Evolutionary conservation across 176 grass and related monocot species (phyloP).

Genomic region (Aechmea fasciata): DNA sequence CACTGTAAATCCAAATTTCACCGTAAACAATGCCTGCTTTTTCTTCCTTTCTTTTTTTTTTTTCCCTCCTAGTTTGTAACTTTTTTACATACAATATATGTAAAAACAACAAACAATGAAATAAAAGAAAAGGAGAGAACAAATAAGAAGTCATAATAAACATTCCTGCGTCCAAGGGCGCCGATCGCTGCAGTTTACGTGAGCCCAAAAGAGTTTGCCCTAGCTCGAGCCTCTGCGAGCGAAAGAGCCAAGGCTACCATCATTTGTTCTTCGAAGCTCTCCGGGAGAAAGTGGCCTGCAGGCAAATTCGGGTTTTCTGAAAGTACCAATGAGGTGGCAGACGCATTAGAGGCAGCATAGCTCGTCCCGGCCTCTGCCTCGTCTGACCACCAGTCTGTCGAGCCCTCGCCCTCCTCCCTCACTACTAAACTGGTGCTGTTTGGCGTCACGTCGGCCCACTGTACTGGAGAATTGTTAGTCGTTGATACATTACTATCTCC

Average conservation of each 20-base stretch:
- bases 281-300: conserved; percentile 40
- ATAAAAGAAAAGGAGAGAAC: not conserved
- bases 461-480: conserved; percentile 25
- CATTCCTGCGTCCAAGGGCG: not conserved
- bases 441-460: conserved; percentile 20
- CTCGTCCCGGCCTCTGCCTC: conserved; percentile 30
- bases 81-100: not conserved
- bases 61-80: not conserved
- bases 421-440: conserved; percentile 16
- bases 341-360: conserved; percentile 32
- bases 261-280: conserved; percentile 93
- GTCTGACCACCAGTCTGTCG: conserved; percentile 42
- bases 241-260: conserved; percentile 80
- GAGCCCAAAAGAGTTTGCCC: conserved; percentile 25
- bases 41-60: not conserved
- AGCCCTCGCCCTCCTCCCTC: conserved; percentile 36
- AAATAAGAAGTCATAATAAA: not conserved
- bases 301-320: conserved; percentile 17
- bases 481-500: conserved; percentile 9
- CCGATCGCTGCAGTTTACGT: conserved; percentile 28
- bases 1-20: not conserved
- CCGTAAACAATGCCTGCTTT: too few species aligned
- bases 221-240: conserved; percentile 51
- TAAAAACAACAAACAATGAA: not conserved
- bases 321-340: conserved; percentile 8